Percentiles rank a stretch among this genome's conserved stretches.
phyloP scores from a whole-genome alignment of 2,329 filamentous ascomycete genomes.

The Pseudopithomyces chartarum region DNA sequence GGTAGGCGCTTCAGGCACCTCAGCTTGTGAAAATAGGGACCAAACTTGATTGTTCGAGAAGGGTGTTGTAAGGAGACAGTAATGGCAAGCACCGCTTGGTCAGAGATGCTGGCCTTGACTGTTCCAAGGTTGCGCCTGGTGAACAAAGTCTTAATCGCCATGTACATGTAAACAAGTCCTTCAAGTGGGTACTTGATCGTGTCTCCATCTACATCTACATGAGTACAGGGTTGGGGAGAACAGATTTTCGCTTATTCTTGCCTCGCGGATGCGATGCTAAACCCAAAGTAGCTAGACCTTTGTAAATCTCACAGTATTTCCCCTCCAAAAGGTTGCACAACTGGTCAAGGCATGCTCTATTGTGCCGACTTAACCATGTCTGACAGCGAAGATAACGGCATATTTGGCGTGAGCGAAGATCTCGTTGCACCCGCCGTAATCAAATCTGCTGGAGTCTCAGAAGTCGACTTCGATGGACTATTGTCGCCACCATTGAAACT shows the following conservation, averaged over 20 bases:
- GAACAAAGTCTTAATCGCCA: too few species aligned
- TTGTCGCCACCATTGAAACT: constrained; percentile 72
- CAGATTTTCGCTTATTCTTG: constrained; percentile 7
- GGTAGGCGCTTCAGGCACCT: not conserved
- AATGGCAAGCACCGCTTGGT: too few species aligned
- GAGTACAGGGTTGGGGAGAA: not conserved
- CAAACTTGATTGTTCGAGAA: too few species aligned
- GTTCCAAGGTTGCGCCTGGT: too few species aligned
- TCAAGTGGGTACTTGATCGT: too few species aligned
- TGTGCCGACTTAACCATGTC: constrained; percentile 21
- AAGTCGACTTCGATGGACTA: constrained; percentile 72
- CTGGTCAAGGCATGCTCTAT: not conserved
- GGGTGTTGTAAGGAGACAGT: too few species aligned
- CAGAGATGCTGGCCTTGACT: too few species aligned
- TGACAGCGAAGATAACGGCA: constrained; percentile 35
- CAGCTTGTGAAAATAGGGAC: not conserved
- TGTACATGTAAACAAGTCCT: too few species aligned
- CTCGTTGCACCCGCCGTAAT: constrained; percentile 59
- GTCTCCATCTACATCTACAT: not conserved
- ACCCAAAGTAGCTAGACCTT: not conserved
- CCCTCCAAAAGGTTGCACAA: not conserved
- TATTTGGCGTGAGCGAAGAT: constrained; percentile 57
- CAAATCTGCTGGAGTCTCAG: constrained; percentile 58
- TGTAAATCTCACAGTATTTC: not conserved
- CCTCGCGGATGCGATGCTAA: constrained; percentile 13